Base-by-base conservation (phyloP, 495 filamentous ascomycete genomes). In the Schizothecium vesticola region DNA sequence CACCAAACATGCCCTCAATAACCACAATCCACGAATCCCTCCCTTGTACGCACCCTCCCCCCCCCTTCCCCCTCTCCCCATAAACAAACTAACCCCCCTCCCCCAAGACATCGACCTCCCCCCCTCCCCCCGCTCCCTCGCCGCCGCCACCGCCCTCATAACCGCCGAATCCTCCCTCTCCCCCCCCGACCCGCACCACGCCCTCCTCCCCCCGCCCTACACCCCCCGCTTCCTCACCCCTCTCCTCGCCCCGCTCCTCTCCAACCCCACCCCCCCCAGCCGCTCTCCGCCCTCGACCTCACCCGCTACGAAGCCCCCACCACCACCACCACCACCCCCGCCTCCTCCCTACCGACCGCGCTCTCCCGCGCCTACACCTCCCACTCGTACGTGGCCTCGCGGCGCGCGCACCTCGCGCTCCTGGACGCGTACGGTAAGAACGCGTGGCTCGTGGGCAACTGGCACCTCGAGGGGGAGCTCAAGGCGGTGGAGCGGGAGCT, bases 381-480 rank as follows among this genome's bases (percentile, higher is more conserved):
- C 8, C 86, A 86, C 60, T 82, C 85, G 0, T 92, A 96, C 78
- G 81, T 97, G 13, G 75, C 83, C 1, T 79, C 80, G 22, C 88
- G 93, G 4, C 83, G 86, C 26, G 81, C 87, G 28, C 90, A 96
- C 74, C 85, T 97, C 23, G 80, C 84, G 5, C 83, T 95, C 11
- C 86, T 97, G 11, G 91, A 94, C 71, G 83, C 84, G 68, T 88
- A 87, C 79, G 94, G 93, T 73, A 92, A 91, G 81, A 97, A 96
- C 79, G 90, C 91, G 13, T 97, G 94, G 94, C 80, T 98, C 65
- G 83, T 96, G 12, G 89, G 87, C 8, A 98, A 98, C 79, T 84
- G 86, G 67, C 87, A 92, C 66, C 70, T 93, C 26, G 93, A 97
- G 77, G 86, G 86, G 56, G 84, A 92, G 28, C 80, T 97, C 62